Base-by-base conservation (phyloP, 2,329 filamentous ascomycete genomes). In the Aspergillus sclerotialis region DNA sequence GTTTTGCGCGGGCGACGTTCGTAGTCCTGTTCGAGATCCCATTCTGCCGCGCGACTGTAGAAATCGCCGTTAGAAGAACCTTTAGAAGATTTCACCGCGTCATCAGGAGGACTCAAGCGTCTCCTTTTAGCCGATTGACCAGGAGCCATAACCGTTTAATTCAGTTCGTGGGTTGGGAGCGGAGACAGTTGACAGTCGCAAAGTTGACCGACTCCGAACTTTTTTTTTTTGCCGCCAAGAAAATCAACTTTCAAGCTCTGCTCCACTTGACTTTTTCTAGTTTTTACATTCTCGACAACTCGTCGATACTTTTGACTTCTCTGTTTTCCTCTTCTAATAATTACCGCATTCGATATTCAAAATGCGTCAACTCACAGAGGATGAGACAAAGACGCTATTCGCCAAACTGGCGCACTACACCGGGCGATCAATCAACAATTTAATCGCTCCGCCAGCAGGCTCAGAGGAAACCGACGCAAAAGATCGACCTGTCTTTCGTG, bases 401-500 rank as follows among this genome's bases (percentile, higher is more conserved):
- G 77, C 82, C 50, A 94, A 96, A 70, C 78, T 98, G 26, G 92
- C 92, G 38, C 85, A 88, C 63, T 98, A 96, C 70, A 92, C 85
- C 15, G 88, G 89, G 48, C 78, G 76, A 52, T 89, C 84, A 12
- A 75, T 95, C 49, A 90, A 88, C 63, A 80, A 87, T 63, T 76
- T 95, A 48, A 87, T 90, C 50, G 78, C 81, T 30, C 82, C 83
- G 7, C 69, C 84, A 41, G 75, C 82, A 53, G 73, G 80, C 64
- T 76, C 75, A 51, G 75, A 80, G 43, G n/a, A n/a, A n/a, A n/a
- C n/a, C n/a, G 72, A 75, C 18, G 55, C 83, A 64, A 75, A 80
- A 41, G 85, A 92, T 62, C 80, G 86, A 54, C 82, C 86, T 63
- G 86, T 93, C 42, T 94, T 95, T 63, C 82, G 87, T 36, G 72